Percentiles rank a stretch among this genome's conserved stretches.
These are phyloP conservation scores for Neonectria punicea DNA, from an alignment of 2,329 filamentous ascomycete species.

Conservation along the genomic window DNA sequence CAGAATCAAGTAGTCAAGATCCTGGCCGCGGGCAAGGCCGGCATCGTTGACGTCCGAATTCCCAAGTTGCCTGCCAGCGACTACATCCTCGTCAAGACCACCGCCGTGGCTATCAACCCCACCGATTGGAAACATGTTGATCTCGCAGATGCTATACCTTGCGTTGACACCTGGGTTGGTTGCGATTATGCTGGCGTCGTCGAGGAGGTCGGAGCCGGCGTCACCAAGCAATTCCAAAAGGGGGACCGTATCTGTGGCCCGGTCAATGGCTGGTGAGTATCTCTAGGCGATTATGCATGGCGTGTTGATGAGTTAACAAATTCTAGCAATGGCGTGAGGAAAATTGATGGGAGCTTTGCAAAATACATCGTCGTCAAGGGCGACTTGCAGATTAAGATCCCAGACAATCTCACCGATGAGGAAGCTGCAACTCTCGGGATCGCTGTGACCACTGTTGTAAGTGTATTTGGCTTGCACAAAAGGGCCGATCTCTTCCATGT, in stretches of 20 bases:
- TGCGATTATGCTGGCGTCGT: conserved; percentile 61
- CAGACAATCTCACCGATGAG: conserved; percentile 51
- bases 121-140: conserved; percentile 42
- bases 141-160: background rate
- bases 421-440: conserved; percentile 59
- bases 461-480: too few relatives aligned
- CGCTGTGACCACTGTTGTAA: conserved; percentile 50
- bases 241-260: conserved; percentile 56
- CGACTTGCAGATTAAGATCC: conserved; percentile 55
- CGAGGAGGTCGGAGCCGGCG: conserved; percentile 55
- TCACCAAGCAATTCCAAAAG: conserved; percentile 51
- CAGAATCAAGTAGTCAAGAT: background rate
- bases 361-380: conserved; percentile 53
- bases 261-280: too few relatives aligned
- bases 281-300: too few relatives aligned
- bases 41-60: background rate
- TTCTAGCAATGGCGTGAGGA: too few relatives aligned
- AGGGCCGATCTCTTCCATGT: too few relatives aligned
- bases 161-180: conserved; percentile 46
- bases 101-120: background rate
- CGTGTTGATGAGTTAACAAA: too few relatives aligned
- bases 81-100: background rate
- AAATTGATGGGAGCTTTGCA: conserved; percentile 52
- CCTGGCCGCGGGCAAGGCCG: background rate
- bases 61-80: background rate